These are phyloP conservation scores for Melampsora americana DNA, from an alignment of 1,284 basidiomycete genomes.

Conservation along the genomic window DNA sequence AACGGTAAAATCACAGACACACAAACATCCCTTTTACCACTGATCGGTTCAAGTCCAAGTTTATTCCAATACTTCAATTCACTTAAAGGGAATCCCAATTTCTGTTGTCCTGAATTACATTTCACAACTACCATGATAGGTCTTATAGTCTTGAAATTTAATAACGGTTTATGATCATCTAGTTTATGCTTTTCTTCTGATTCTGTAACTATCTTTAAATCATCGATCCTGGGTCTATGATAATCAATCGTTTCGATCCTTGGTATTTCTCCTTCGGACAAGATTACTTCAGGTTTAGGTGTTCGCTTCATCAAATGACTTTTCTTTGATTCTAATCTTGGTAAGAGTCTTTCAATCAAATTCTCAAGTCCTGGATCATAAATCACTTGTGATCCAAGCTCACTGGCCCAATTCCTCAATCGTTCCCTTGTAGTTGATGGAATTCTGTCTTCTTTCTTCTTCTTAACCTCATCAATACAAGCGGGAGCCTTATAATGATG, in stretches of 20 bases:
- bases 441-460: not conserved
- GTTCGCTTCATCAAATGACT: not conserved
- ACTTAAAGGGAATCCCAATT: slow-evolving; percentile 18
- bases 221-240: slow-evolving; percentile 26
- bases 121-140: slow-evolving; percentile 8
- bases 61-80: slow-evolving; percentile 31
- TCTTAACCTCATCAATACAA: not conserved
- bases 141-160: not conserved
- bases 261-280: slow-evolving; percentile 11
- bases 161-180: slow-evolving; percentile 3
- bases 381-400: slow-evolving; percentile 21
- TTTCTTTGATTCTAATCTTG: slow-evolving; percentile 1
- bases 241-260: slow-evolving; percentile 21
- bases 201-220: slow-evolving; percentile 1
- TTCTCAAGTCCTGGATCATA: slow-evolving; percentile 28
- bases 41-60: slow-evolving; percentile 30
- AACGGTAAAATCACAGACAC: slow-evolving; percentile 20
- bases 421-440: not conserved
- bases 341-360: slow-evolving; percentile 16
- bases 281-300: not conserved
- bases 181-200: not conserved
- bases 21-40: slow-evolving; percentile 16
- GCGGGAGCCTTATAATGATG: not conserved
- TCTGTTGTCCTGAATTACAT: slow-evolving; percentile 22
- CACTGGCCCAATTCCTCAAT: slow-evolving; percentile 33